A percentile compares a stretch with the other conserved stretches of the same genome.
Evolutionary conservation across 192 early-diverging fungal species (phyloP).

Genomic region (Backusella tuberculispora): DNA sequence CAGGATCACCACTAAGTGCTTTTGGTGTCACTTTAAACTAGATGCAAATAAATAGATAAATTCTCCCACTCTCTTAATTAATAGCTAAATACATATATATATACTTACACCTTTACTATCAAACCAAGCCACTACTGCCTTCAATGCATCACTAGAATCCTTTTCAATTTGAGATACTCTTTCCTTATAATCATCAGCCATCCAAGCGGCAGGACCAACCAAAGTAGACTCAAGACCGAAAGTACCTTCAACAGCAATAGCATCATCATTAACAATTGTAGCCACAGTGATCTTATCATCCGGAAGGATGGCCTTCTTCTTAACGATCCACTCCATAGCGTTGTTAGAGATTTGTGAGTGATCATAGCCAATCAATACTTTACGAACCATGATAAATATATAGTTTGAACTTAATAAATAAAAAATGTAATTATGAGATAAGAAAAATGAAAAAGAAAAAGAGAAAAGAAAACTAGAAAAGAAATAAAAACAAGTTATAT

Average conservation of each 20-base stretch:
- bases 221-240: conserved; percentile 21
- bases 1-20: conserved; percentile 23
- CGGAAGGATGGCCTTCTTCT: conserved; percentile 16
- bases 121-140: conserved; percentile 21
- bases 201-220: conserved; percentile 22
- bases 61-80: neutral
- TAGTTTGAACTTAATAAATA: conserved; percentile 1
- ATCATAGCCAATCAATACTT: conserved; percentile 30
- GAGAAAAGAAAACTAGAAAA: neutral
- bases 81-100: neutral
- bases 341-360: conserved; percentile 13
- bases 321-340: conserved; percentile 29
- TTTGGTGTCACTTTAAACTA: conserved; percentile 23
- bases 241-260: conserved; percentile 28
- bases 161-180: conserved; percentile 30
- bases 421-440: neutral
- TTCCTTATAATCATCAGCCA: conserved; percentile 24
- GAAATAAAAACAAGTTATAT: neutral
- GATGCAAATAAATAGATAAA: neutral
- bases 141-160: conserved; percentile 22
- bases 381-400: conserved; percentile 14
- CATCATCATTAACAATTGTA: conserved; percentile 31
- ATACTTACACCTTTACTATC: conserved; percentile 30
- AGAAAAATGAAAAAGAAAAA: neutral
- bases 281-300: conserved; percentile 22